A percentile compares a stretch with the other conserved stretches of the same genome.
Evolutionary conservation across 164 flowering plant genomes (phyloP).

Genomic region (Vitis rotundifolia): DNA sequence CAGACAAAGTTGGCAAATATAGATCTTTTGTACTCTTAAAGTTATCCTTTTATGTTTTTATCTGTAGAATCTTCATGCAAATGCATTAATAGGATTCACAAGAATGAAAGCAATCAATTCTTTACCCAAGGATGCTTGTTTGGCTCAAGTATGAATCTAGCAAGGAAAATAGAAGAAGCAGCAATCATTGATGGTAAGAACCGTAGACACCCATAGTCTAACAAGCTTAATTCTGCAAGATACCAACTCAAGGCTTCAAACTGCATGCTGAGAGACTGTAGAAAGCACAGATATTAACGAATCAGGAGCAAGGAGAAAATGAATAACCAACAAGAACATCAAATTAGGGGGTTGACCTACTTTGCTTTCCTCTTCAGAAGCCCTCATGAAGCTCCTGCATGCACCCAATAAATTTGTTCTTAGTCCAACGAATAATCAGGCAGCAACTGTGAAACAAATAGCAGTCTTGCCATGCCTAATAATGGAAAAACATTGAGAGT

Average conservation of each 20-base stretch:
- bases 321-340: neutral
- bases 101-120: neutral
- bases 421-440: neutral
- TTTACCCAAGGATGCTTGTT: conserved; percentile 72
- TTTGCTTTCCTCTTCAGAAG: conserved; percentile 41
- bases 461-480: neutral
- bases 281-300: conserved; percentile 4
- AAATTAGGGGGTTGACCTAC: conserved; percentile 12
- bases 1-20: neutral
- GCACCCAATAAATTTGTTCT: neutral
- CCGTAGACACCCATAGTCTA: conserved; percentile 59
- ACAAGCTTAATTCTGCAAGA: conserved; percentile 72
- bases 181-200: conserved; percentile 78
- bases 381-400: conserved; percentile 51
- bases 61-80: neutral
- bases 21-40: too few relatives aligned
- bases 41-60: too few relatives aligned
- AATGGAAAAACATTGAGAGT: neutral
- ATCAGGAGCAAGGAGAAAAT: neutral
- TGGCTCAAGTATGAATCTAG: conserved; percentile 57
- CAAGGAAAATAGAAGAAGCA: conserved; percentile 50
- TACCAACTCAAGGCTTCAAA: conserved; percentile 67
- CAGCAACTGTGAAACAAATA: neutral
- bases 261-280: conserved; percentile 48
- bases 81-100: neutral